Evolutionary conservation across 1,284 basidiomycete genomes (phyloP).

Genomic region (Sutorius eximius): DNA sequence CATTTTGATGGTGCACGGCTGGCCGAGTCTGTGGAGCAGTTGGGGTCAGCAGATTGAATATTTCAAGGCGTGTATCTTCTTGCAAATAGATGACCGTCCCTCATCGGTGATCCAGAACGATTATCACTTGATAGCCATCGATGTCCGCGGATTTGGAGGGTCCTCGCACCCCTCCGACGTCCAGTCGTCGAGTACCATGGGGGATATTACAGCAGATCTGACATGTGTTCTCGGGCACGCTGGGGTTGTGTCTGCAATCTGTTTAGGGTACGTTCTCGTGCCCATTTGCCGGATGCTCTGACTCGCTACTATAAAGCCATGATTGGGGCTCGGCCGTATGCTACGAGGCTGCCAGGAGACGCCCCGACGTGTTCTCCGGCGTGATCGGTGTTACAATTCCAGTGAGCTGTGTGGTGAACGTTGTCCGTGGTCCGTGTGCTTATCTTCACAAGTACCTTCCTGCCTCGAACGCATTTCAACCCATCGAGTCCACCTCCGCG

Average conservation of each 20-base stretch:
- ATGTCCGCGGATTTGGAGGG: constrained; percentile 65
- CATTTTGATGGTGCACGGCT: constrained; percentile 69
- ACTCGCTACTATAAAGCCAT: constrained; percentile 44
- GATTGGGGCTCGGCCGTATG: constrained; percentile 72
- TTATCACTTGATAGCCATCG: constrained; percentile 58
- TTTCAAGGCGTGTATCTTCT: constrained; percentile 45
- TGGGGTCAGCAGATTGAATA: constrained; percentile 69
- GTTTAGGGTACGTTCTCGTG: constrained; percentile 52
- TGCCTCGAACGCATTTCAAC: constrained; percentile 44
- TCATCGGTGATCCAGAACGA: constrained; percentile 14
- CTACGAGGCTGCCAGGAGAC: constrained; percentile 61
- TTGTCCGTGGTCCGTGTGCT: not conserved
- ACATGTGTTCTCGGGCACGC: constrained; percentile 58
- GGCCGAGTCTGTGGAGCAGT: constrained; percentile 71
- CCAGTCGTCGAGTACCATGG: constrained; percentile 55
- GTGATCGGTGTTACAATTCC: constrained; percentile 63
- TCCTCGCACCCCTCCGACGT: constrained; percentile 65
- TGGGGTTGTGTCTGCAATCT: constrained; percentile 48
- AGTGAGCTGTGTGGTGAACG: constrained; percentile 36
- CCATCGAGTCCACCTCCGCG: constrained; percentile 43
- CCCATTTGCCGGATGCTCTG: not conserved
- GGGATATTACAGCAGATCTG: constrained; percentile 60
- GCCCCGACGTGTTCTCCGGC: constrained; percentile 60
- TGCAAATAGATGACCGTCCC: not conserved
- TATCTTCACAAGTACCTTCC: constrained; percentile 50